Evolutionary conservation across 2,329 filamentous ascomycete species (phyloP).

Genomic region (Septoria petroselini): DNA sequence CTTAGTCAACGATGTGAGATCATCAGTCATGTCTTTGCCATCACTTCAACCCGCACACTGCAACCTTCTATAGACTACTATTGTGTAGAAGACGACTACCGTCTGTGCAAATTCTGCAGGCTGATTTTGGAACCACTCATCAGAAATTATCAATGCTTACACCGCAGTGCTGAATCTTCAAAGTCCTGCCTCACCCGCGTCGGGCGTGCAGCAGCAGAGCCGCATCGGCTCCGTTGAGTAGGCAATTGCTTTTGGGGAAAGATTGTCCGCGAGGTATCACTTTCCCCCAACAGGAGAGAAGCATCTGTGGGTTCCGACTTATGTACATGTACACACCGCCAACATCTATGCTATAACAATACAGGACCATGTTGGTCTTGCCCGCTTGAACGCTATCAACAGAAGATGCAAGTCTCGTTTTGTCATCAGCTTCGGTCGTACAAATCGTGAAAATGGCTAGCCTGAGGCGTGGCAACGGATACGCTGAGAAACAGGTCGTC

Average conservation of each 20-base stretch:
- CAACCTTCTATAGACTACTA: too few species aligned
- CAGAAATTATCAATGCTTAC: too few species aligned
- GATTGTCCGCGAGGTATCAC: neutral
- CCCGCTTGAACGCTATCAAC: slow-evolving; percentile 21
- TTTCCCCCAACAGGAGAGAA: neutral
- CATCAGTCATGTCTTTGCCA: too few species aligned
- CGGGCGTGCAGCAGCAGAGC: neutral
- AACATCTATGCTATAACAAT: slow-evolving; percentile 2
- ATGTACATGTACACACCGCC: neutral
- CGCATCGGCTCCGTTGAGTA: slow-evolving; percentile 4
- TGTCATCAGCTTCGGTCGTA: slow-evolving; percentile 9
- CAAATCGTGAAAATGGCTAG: slow-evolving; percentile 15
- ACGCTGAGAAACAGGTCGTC: slow-evolving; percentile 59
- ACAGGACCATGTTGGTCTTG: neutral
- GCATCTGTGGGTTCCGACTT: too few species aligned
- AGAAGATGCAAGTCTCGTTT: slow-evolving; percentile 1
- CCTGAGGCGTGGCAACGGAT: slow-evolving; percentile 29
- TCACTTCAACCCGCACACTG: too few species aligned
- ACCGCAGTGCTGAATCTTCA: neutral
- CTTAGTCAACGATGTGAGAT: too few species aligned
- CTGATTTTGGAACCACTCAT: too few species aligned
- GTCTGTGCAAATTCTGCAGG: too few species aligned
- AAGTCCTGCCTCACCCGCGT: neutral
- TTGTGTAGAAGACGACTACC: too few species aligned
- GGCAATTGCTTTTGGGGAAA: neutral